Base-by-base conservation (phyloP, 2,329 filamentous ascomycete genomes). In the Chrysosporium queenslandicum region DNA sequence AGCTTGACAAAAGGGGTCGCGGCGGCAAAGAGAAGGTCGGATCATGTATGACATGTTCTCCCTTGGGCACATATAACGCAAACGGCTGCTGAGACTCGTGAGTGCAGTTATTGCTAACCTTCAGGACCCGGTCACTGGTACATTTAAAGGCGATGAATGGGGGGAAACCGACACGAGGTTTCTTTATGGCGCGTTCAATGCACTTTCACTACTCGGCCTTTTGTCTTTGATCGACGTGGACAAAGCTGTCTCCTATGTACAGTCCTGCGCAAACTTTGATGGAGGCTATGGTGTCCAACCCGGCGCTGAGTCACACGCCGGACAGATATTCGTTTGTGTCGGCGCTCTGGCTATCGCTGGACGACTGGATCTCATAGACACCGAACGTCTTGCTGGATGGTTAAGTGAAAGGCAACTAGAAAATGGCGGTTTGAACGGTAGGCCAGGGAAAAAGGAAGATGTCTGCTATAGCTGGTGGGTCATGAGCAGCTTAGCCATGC, bases 391-490 rank as follows among this genome's bases (percentile, higher is more conserved):
- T 3, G 90, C 83, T 16, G 80, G 82, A 46, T 98, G 92, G 92
- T 75, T 98, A 50, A 94, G 89, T 68, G 92, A 98, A 70, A 80
- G 92, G 57, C 92, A 98, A 67, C 75, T 94, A 25, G 79, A 87
- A 8, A 84, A 83, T 45, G 92, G 92, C 27, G 92, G 92, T 0
- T 73, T 98, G 47, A 98, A 98, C 66, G 92, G 92, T 2, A 79
- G 92, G 46, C 92, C 92, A 0, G 92, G 97, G 71, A 98, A 98
- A 74, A 73, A 86, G 57, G 91, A 95, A 66, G 92, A 98, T 67
- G 91, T 95, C 12, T 98, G 92, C 72, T 98, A 98, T 71, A 95
- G 88, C 67, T 98, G 92, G 92, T 98, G 92, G 92, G 92, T 97
- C 41, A 74, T 91, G 64, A 91, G 87, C 64, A 95, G 90, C 66